Base-by-base conservation (phyloP, 2,329 filamentous ascomycete genomes). In the Fusarium armeniacum region DNA sequence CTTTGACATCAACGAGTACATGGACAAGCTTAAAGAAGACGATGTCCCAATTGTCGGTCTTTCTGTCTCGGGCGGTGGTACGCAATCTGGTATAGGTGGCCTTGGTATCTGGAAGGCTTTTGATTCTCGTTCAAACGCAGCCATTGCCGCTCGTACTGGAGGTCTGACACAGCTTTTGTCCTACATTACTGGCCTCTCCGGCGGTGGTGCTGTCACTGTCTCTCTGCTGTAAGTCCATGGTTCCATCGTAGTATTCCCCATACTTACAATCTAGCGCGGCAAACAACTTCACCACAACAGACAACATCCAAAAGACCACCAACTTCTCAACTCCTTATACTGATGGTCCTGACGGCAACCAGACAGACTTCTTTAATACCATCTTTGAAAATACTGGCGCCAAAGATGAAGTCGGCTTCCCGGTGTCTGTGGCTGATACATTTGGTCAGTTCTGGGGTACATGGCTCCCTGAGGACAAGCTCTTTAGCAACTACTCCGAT, bases 361-460 rank as follows among this genome's bases (percentile, higher is more conserved):
- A 55, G 3, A 70, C 59, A 2, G 30, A 36, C 0, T 75, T 71
- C 33, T 55, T 73, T 18, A 53, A 50, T 1, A 33, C 2, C 2
- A 71, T 76, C 3, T 76, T 76, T 0, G 65, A 75, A 13, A 71
- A 72, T 13, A 40, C 59, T 0, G 75, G 65, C 13, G 58, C 64
- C 16, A 77, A 77, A 10, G 73, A 58, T 7, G 70, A 76, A 38
- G 46, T 62, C 0, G 69, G 72, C 5, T 71, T 77, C 18, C 70
- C 75, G 1, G 71, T 77, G 3, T 73, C 73, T 9, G 75, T 74
- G 0, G 65, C 65, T 1, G 75, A 77, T 24, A 69, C 62, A 7
- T 77, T 77, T 44, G 75, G 75, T 1, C 71, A 73, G 18, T 77
- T 76, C 44, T 77, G 75, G 75, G 70, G 63, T 3, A 67, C 57